Evolutionary conservation across 345 rosid genomes (phyloP), one percentile per base, ranked within the genome.

Genomic region (Salix suchowensis): DNA sequence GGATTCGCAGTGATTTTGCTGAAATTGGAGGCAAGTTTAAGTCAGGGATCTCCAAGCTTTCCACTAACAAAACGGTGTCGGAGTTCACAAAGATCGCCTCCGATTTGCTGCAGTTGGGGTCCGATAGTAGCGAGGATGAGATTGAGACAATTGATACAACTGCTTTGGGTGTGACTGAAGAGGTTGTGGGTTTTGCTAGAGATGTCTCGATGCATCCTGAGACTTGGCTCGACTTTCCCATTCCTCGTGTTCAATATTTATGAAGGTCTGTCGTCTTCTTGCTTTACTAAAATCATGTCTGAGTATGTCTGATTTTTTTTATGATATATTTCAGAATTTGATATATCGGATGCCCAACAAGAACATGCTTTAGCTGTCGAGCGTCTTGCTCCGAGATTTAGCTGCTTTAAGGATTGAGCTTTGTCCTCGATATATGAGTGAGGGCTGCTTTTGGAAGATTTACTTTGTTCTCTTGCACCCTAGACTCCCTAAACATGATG

Each of bases 321-420:
- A 12, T 74, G 15, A 5, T 28, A 10, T 61, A 1, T 18, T 48
- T 28, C 82, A 96, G 99, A 91, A 74, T 94, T 96, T 76, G 97
- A 96, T 78, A 85, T 96, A 92, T 91, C 97, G 71, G 97, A 94
- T 87, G 94, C 86, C 28, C 99, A 94, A 82, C 91, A 92, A 87
- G 97, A 92, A 40, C 99, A 96, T 83, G 95, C 97, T 79, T 81
- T 94, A 88, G 94, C 93, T 39, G 90, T 96, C 74, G 97, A 96
- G 71, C 87, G 82, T 72, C 91, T 90, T 65, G 88, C 92, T 42
- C 95, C 97, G 6, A 88, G 93, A 84, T 83, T 83, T 96, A 81
- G 91, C 92, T 78, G 95, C 93, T 62, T 84, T 94, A 2, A 88
- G 98, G 84, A 85, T 92, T 71, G 97, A 93, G 65, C 90, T 96